Evolutionary conservation across 23 red algal species (phyloP).

Genomic region (Gracilaria domingensis): DNA sequence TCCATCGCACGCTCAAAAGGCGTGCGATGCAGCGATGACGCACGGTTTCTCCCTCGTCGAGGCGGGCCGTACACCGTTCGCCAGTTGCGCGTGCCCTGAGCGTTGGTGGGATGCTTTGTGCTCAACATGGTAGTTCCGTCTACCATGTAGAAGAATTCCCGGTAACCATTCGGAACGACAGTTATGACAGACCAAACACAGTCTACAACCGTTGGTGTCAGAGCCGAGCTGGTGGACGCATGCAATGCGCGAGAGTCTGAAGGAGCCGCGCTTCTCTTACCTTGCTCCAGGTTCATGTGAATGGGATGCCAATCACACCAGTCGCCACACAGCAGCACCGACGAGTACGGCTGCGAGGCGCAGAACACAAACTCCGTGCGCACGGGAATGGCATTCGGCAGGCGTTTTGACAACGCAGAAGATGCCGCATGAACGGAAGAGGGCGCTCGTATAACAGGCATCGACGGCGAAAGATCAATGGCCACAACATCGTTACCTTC

Average conservation of each 20-base stretch:
- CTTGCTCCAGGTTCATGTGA: constrained; percentile 63
- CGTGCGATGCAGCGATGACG: neutral
- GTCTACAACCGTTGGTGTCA: neutral
- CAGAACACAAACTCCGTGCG: constrained; percentile 73
- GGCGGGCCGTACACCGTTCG: constrained; percentile 81
- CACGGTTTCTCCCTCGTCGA: neutral
- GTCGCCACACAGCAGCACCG: constrained; percentile 78
- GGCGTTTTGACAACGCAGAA: neutral
- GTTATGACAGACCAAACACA: constrained; percentile 76
- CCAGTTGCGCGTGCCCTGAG: constrained; percentile 63
- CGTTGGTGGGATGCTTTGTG: constrained; percentile 63
- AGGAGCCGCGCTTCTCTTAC: neutral
- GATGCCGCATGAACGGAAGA: neutral
- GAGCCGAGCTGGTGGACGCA: neutral
- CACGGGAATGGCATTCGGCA: constrained; percentile 42
- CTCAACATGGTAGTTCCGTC: constrained; percentile 65
- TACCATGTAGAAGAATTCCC: constrained; percentile 73
- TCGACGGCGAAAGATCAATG: constrained; percentile 28
- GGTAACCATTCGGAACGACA: constrained; percentile 74
- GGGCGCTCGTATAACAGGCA: constrained; percentile 13
- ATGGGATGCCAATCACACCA: constrained; percentile 84
- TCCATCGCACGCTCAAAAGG: constrained; percentile 1
- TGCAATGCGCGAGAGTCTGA: neutral
- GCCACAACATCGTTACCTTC: neutral
- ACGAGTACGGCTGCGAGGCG: constrained; percentile 24